Base-by-base conservation (phyloP, 768 basidiomycete genomes). In the Hydnum rufescens region DNA sequence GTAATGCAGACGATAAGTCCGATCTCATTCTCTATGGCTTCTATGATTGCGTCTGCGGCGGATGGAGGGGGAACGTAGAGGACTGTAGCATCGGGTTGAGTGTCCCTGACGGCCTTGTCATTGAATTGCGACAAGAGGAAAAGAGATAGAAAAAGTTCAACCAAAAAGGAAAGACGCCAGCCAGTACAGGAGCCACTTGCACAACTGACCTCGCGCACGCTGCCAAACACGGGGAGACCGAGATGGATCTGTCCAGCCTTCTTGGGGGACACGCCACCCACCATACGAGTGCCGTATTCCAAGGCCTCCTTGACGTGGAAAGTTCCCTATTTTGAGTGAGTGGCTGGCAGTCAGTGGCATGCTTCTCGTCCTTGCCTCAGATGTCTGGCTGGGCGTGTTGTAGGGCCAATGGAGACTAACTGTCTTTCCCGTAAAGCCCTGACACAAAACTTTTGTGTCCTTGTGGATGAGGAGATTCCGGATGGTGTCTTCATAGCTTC, bases 1-100 rank as follows among this genome's bases (percentile, higher is more conserved):
- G 95, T 99, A 60, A 99, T 85, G 64, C 90, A 92, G 46, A 99
- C 95, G 70, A 99, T 99, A 55, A 99, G 70, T 18, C 82, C 79
- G 71, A 99, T 92, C 67, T 99, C 95, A 60, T 86, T 87, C 66
- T 97, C 95, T 60, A 99, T 96, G 32, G 95, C 95, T 66, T 99
- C 95, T 52, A 99, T 80, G 65, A 99, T 96, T 39, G 95, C 95
- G 58, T 93, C 92, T 28, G 88, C 95, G 19, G 93, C 93, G 49
- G 74, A 73, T 3, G 92, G 87, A n/a, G 95, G 95, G 3, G 95
- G 95, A 13, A 99, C 95, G 65, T 97, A 99, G 67, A 99, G 78
- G 54, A 99, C 79, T 32, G 88, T 81, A 28, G 95, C 95, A 61
- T 97, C 93, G 6, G 95, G 95, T 57, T 77, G 70, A 42, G 80